Conservation (phyloP, 805 yeast species). For the Jamesozyma hellenica region DNA sequence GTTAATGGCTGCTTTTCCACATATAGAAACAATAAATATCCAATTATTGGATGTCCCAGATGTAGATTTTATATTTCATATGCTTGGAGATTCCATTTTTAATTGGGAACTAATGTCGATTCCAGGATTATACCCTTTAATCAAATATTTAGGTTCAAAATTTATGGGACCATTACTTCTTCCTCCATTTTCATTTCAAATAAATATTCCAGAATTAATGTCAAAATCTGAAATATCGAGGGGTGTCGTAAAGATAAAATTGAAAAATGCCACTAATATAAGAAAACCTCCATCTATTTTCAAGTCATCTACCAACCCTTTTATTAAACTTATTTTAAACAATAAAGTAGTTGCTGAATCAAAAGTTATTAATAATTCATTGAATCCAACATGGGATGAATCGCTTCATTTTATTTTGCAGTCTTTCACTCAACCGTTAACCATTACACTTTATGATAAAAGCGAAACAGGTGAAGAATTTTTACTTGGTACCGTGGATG, state of each 20-base stretch:
- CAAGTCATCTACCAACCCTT: conserved; percentile 73
- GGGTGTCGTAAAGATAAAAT: conserved; percentile 67
- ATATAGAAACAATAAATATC: conserved; percentile 77
- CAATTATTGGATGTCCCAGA: conserved; percentile 77
- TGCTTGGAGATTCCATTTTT: conserved; percentile 67
- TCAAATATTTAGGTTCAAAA: conserved; percentile 73
- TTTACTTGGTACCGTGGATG: conserved; percentile 60
- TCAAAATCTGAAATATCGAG: conserved; percentile 79
- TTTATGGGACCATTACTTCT: conserved; percentile 80
- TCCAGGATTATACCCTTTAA: conserved; percentile 76
- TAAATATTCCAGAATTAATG: conserved; percentile 79
- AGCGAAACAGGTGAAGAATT: conserved; percentile 66
- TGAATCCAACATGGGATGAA: conserved; percentile 77
- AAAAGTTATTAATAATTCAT: conserved; percentile 49
- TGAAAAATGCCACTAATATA: conserved; percentile 54
- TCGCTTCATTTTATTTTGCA: conserved; percentile 55
- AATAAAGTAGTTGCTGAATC: conserved; percentile 54
- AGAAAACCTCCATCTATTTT: conserved; percentile 44
- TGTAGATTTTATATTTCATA: conserved; percentile 67
- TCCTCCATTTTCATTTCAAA: conserved; percentile 81
- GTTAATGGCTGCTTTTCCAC: conserved; percentile 85
- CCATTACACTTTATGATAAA: conserved; percentile 59
- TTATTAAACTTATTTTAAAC: conserved; percentile 56
- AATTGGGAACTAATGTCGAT: conserved; percentile 76
- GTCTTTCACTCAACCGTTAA: conserved; percentile 71